A percentile compares a stretch with the other conserved stretches of the same genome.
Conservation (phyloP, 176 grass and related monocot genomes). For the Triticum turgidum region DNA sequence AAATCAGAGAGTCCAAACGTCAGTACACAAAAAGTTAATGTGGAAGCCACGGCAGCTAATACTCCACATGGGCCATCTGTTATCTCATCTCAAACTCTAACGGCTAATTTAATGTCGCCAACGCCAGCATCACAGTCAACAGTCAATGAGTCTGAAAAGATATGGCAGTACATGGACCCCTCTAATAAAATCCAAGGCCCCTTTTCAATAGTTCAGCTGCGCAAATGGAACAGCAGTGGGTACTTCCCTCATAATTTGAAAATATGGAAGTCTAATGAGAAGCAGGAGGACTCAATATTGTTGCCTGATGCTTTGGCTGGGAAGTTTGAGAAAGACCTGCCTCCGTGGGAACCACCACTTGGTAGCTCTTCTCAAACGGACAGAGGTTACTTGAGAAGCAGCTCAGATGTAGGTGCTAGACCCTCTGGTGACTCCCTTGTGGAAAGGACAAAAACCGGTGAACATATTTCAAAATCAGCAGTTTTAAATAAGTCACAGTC, state of each 20-base stretch:
- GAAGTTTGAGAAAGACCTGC: constrained; percentile 82
- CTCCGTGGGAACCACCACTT: constrained; percentile 55
- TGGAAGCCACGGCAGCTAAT: constrained; percentile 27
- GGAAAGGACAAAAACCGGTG: constrained; percentile 29
- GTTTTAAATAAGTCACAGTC: constrained; percentile 35
- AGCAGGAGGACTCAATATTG: constrained; percentile 84
- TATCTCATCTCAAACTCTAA: constrained; percentile 29
- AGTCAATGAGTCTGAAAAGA: constrained; percentile 79
- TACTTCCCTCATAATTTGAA: constrained; percentile 84
- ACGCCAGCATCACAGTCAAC: constrained; percentile 25
- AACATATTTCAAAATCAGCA: constrained; percentile 35
- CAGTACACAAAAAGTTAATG: constrained; percentile 30
- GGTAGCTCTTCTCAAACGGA: constrained; percentile 37
- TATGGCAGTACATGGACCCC: constrained; percentile 91
- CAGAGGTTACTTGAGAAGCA: constrained; percentile 28
- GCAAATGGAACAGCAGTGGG: constrained; percentile 89
- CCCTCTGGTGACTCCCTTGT: neutral
- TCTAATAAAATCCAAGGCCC: constrained; percentile 89
- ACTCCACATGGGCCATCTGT: constrained; percentile 34
- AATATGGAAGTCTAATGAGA: constrained; percentile 84
- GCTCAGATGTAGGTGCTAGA: constrained; percentile 36
- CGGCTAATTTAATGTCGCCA: constrained; percentile 22
- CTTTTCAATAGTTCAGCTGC: constrained; percentile 88
- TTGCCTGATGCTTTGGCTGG: constrained; percentile 83
- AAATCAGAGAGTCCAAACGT: constrained; percentile 38